A percentile compares a stretch with the other conserved stretches of the same genome.
These are phyloP conservation scores for Syncephalastrum monosporum DNA, from an alignment of 371 early-diverging fungal genomes.

Conservation along the genomic window DNA sequence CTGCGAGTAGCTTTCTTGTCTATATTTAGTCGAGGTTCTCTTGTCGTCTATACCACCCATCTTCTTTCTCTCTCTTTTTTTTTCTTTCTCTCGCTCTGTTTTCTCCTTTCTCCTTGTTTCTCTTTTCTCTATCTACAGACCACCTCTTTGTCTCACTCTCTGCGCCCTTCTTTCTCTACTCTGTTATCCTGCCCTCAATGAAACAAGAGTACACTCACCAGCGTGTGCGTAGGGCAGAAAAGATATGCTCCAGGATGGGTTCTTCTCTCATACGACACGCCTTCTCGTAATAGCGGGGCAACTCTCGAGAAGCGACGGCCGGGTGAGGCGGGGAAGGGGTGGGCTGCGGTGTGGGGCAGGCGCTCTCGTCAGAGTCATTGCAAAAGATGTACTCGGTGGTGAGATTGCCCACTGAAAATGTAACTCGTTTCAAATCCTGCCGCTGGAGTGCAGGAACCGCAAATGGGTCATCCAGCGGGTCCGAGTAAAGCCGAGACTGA, in stretches of 20 bases:
- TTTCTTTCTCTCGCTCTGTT: constrained; percentile 1
- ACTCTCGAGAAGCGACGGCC: constrained; percentile 9
- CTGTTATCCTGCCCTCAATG: not conserved
- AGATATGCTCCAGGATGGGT: constrained; percentile 27
- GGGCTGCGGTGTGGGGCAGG: not conserved
- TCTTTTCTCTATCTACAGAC: no score
- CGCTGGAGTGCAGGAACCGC: constrained; percentile 22
- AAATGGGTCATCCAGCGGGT: constrained; percentile 8
- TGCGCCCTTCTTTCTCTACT: no score
- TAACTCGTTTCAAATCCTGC: constrained; percentile 42
- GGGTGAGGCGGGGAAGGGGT: not conserved
- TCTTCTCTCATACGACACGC: constrained; percentile 44
- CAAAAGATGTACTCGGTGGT: constrained; percentile 30
- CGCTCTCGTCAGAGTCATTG: constrained; percentile 18
- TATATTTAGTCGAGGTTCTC: no score
- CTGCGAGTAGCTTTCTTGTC: constrained; percentile 17
- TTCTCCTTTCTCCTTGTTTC: no score
- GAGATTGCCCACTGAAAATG: constrained; percentile 36
- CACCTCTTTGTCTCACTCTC: no score
- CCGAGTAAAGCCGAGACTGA: constrained; percentile 19
- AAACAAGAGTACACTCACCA: constrained; percentile 18
- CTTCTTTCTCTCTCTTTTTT: not conserved
- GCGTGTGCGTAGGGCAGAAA: constrained; percentile 22
- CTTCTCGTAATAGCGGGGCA: constrained; percentile 37
- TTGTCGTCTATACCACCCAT: no score